Evolutionary conservation across 2,329 filamentous ascomycete genomes (phyloP).

Genomic region (Apiospora phragmitis): DNA sequence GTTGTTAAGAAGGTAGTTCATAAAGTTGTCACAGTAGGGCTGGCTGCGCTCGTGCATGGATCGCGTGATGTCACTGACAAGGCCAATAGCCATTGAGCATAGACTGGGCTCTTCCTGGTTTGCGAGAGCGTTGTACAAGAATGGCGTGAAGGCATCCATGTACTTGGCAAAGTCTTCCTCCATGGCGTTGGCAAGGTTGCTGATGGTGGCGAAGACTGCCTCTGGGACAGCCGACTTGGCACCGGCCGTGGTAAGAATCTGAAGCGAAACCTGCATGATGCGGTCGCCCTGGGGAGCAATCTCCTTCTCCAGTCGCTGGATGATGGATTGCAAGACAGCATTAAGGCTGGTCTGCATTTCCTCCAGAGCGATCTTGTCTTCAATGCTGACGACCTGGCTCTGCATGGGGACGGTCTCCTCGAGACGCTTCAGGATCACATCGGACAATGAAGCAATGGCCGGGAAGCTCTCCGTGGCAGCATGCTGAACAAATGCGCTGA

Average conservation of each 20-base stretch:
- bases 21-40: conserved; percentile 95
- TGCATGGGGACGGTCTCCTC: conserved; percentile 89
- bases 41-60: conserved; percentile 88
- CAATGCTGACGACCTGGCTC: conserved; percentile 90
- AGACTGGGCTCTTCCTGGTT: conserved; percentile 95
- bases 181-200: conserved; percentile 85
- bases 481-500: conserved; percentile 92
- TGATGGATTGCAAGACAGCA: conserved; percentile 88
- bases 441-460: conserved; percentile 78
- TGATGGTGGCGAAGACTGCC: conserved; percentile 88
- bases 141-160: conserved; percentile 93
- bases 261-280: conserved; percentile 88
- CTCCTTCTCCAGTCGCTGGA: conserved; percentile 87
- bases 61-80: conserved; percentile 94
- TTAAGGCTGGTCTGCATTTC: conserved; percentile 97
- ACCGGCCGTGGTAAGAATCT: conserved; percentile 74
- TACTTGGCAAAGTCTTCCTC: conserved; percentile 95
- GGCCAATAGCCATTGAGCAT: conserved; percentile 95
- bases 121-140: conserved; percentile 88
- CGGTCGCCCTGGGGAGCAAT: conserved; percentile 87
- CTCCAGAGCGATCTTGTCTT: conserved; percentile 92
- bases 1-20: conserved; percentile 96
- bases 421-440: conserved; percentile 86
- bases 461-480: conserved; percentile 82
- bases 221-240: conserved; percentile 93